Percentiles rank a stretch among this genome's conserved stretches.
Evolutionary conservation across 2,329 filamentous ascomycete genomes (phyloP).

Genomic region (Ambrosiella beaveri): DNA sequence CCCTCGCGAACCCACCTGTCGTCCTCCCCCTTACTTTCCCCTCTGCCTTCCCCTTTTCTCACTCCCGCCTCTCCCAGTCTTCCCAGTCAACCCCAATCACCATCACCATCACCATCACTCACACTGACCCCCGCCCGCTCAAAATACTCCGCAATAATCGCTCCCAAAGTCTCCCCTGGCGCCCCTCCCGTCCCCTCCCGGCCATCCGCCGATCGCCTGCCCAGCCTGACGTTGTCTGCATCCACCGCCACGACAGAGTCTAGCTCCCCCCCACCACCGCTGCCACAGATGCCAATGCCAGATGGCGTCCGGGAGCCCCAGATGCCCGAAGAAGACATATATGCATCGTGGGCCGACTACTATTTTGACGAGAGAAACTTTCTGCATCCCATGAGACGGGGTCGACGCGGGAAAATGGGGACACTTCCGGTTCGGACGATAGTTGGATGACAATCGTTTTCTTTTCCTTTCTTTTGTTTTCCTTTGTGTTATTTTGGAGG

Average conservation of each 20-base stretch:
- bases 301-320: background rate
- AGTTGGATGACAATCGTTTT: background rate
- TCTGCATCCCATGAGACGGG: no score
- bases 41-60: no score
- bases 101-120: no score
- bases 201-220: background rate
- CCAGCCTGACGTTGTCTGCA: background rate
- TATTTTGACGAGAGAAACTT: constrained; percentile 18
- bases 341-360: constrained; percentile 18
- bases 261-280: background rate
- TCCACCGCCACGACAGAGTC: no score
- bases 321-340: constrained; percentile 15
- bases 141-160: no score
- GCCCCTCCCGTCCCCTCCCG: no score
- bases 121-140: no score
- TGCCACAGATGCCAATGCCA: background rate
- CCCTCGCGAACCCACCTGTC: no score
- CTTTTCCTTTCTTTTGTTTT: background rate
- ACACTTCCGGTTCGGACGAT: background rate
- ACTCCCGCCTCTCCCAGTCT: no score
- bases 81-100: no score
- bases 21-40: no score
- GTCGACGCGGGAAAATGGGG: background rate
- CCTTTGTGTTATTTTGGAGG: background rate
- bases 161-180: no score